Evolutionary conservation across 306 rosid genomes (phyloP).

Genomic region (Crotalaria pallida): DNA sequence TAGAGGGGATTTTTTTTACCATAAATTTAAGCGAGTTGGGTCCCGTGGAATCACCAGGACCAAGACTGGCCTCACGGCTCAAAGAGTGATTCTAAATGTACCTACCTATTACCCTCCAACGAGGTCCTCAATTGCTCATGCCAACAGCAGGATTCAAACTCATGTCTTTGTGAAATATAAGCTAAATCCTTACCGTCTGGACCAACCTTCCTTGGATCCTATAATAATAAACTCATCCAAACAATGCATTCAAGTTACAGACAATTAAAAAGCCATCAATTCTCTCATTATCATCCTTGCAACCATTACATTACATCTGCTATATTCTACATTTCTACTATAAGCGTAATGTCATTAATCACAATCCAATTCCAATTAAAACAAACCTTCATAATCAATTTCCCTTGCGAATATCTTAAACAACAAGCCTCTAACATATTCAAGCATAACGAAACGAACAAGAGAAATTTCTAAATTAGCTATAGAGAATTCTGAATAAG

Average conservation of each 20-base stretch:
- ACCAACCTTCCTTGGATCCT: too few species aligned
- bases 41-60: too few species aligned
- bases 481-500: constrained; percentile 9
- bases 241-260: background rate
- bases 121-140: too few species aligned
- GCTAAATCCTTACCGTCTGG: too few species aligned
- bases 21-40: too few species aligned
- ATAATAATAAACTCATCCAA: too few species aligned
- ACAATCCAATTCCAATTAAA: background rate
- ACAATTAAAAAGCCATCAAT: background rate
- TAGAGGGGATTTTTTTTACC: too few species aligned
- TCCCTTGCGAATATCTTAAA: background rate
- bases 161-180: too few species aligned
- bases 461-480: background rate
- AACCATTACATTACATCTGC: background rate
- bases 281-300: background rate
- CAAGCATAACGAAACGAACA: background rate
- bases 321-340: background rate
- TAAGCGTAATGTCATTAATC: background rate
- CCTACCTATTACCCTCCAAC: too few species aligned
- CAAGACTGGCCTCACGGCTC: too few species aligned
- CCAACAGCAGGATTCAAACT: too few species aligned
- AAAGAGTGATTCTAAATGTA: too few species aligned
- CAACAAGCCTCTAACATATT: background rate
- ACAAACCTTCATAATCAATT: constrained; percentile 3